Evolutionary conservation across 306 rosid species (phyloP), one percentile per base, ranked within the genome.

Genomic region (Lablab purpureus): DNA sequence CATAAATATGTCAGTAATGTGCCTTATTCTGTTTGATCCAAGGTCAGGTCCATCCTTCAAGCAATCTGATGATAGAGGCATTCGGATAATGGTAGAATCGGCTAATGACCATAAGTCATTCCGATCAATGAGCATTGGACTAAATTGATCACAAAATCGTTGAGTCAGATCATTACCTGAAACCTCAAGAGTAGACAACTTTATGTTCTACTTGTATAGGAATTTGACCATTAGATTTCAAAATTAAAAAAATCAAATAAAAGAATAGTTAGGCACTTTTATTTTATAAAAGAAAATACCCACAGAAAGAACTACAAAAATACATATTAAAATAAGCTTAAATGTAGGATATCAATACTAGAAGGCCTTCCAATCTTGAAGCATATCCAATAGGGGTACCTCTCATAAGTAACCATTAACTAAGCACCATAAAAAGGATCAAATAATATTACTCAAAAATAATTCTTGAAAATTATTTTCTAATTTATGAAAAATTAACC

Each of bases 1-100:
- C 84, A 84, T 80, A 75, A 94, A 92, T 83, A 75, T 79, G 66
- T 90, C 93, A 79, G 69, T 88, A 73, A 94, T 86, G 77, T 91
- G 89, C 85, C 72, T 87, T 86, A 92, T 77, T 81, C 84, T 88
- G 76, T 75, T 82, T 62, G 88, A 76, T 69, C 87, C 97, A 78
- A 82, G 60, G 83, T 88, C 89, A 40, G 88, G 79, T 82, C 84
- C 97, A 88, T 79, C 88, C 80, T 86, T 88, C 84, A 85, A 80
- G 79, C 85, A 86, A 56, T 87, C 92, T 65, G 89, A 69, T 19
- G 97, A 92, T 55, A 94, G 64, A 63, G 99, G 99, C 97, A 94
- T 94, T 28, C 99, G 99, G 72, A 94, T 92, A 80, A 92, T 88
- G 76, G 99, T 94, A 70, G 99, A 92, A 81, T 91, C 93, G 25